Evolutionary conservation across 306 rosid species (phyloP).

Genomic region (Carpinus fangiana): DNA sequence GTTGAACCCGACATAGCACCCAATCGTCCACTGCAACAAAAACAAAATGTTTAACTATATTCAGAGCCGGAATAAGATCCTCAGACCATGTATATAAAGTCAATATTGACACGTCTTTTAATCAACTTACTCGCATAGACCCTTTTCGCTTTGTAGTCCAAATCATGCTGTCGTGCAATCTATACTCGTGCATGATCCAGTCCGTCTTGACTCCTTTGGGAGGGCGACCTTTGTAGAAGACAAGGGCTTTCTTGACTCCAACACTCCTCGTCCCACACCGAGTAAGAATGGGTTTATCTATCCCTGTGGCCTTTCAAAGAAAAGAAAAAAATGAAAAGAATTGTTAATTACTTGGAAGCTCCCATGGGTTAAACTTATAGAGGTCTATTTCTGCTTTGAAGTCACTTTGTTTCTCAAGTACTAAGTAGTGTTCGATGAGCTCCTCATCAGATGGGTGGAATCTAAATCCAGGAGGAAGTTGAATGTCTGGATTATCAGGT

Average conservation of each 20-base stretch:
- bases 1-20: constrained; percentile 68
- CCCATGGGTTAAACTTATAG: constrained; percentile 76
- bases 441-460: constrained; percentile 86
- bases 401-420: constrained; percentile 62
- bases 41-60: background rate
- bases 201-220: constrained; percentile 72
- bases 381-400: constrained; percentile 67
- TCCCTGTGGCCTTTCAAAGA: constrained; percentile 74
- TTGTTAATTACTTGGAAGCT: constrained; percentile 45
- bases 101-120: too few relatives aligned
- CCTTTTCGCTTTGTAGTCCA: constrained; percentile 40
- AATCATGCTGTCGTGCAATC: constrained; percentile 55
- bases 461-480: constrained; percentile 82
- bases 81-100: too few relatives aligned
- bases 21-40: constrained; percentile 65
- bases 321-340: background rate
- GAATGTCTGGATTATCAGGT: constrained; percentile 38
- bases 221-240: constrained; percentile 69
- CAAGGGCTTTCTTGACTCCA: constrained; percentile 80
- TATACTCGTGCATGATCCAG: constrained; percentile 80
- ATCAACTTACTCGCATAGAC: constrained; percentile 65
- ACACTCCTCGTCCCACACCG: constrained; percentile 59
- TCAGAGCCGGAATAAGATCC: too few relatives aligned
- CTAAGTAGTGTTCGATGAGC: constrained; percentile 67
- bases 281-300: constrained; percentile 65